A percentile compares a stretch with the other conserved stretches of the same genome.
Conservation (phyloP, 192 early-diverging fungal genomes). For the Thoreauomyces humboldtii region DNA sequence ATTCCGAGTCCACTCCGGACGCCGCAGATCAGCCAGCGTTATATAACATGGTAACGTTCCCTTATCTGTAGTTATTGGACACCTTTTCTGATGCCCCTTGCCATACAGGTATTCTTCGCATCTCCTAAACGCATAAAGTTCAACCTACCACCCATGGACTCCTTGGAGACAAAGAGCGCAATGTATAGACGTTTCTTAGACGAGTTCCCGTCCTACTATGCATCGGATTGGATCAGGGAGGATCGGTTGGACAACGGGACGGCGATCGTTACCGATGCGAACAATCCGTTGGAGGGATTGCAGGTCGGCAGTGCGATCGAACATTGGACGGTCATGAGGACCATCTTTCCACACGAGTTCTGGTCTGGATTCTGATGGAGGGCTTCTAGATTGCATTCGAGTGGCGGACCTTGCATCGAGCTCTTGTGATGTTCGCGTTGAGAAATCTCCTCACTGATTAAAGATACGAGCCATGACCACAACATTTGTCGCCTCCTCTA, state of each 20-base stretch:
- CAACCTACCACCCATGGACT: slow-evolving; percentile 32
- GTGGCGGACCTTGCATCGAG: too few relatives aligned
- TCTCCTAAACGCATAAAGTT: slow-evolving; percentile 47
- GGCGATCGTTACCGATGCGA: slow-evolving; percentile 59
- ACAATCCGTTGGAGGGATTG: slow-evolving; percentile 61
- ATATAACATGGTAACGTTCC: slow-evolving; percentile 55
- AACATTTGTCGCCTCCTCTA: too few relatives aligned
- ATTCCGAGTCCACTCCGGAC: slow-evolving; percentile 54
- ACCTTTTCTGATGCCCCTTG: neutral
- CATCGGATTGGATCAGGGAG: too few relatives aligned
- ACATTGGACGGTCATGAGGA: slow-evolving; percentile 77
- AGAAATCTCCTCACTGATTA: too few relatives aligned
- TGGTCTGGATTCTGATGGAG: slow-evolving; percentile 51
- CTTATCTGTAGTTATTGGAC: neutral
- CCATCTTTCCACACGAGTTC: slow-evolving; percentile 63
- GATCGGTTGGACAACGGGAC: slow-evolving; percentile 32
- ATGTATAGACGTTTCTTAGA: slow-evolving; percentile 50
- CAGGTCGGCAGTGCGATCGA: slow-evolving; percentile 55
- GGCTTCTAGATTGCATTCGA: too few relatives aligned
- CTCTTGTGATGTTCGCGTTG: too few relatives aligned
- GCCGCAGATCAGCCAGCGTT: slow-evolving; percentile 29
- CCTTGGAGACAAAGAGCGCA: slow-evolving; percentile 35
- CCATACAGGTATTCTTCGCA: slow-evolving; percentile 62
- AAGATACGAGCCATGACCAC: too few relatives aligned
- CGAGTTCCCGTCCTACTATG: slow-evolving; percentile 38